These are phyloP conservation scores for Chlorella sp. DNA, from an alignment of 139 green algal species.

Conservation along the genomic window DNA sequence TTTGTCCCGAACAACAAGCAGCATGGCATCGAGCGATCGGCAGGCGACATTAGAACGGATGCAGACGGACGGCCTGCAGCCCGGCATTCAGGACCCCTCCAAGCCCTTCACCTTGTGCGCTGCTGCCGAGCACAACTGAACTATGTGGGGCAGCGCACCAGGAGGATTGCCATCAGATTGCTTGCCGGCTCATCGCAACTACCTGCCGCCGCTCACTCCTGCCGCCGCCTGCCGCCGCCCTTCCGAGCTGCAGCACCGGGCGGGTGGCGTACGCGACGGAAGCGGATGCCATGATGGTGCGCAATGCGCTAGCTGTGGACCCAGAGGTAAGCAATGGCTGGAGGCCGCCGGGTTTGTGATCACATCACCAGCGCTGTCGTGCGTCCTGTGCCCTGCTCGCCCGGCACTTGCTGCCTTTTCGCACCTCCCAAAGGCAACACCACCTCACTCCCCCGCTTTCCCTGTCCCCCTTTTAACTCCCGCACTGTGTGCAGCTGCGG, in stretches of 20 bases:
- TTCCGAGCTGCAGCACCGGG: conserved; percentile 4
- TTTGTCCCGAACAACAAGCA: not conserved
- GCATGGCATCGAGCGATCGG: not conserved
- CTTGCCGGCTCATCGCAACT: not conserved
- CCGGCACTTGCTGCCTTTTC: not conserved
- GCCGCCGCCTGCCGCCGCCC: not conserved
- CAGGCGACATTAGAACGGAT: not conserved
- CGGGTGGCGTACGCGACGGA: conserved; percentile 27
- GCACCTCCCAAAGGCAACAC: not conserved
- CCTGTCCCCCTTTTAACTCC: not conserved
- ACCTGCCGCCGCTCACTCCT: not conserved
- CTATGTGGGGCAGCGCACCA: not conserved
- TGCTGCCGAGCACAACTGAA: not conserved
- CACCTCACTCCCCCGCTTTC: not conserved
- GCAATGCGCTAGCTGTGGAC: conserved; percentile 42
- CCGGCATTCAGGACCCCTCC: conserved; percentile 10
- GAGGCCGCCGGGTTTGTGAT: not conserved
- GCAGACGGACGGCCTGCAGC: conserved; percentile 13
- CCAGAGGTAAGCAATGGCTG: conserved; percentile 32
- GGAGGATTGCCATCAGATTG: not conserved
- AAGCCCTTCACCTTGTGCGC: conserved; percentile 51
- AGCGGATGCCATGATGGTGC: conserved; percentile 42
- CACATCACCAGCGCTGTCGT: not conserved
- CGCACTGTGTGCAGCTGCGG: conserved; percentile 37
- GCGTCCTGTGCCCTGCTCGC: not conserved